A percentile compares a stretch with the other conserved stretches of the same genome.
phyloP scores from a whole-genome alignment of 2,329 filamentous ascomycete genomes.

The Pseudogymnoascus sp. region DNA sequence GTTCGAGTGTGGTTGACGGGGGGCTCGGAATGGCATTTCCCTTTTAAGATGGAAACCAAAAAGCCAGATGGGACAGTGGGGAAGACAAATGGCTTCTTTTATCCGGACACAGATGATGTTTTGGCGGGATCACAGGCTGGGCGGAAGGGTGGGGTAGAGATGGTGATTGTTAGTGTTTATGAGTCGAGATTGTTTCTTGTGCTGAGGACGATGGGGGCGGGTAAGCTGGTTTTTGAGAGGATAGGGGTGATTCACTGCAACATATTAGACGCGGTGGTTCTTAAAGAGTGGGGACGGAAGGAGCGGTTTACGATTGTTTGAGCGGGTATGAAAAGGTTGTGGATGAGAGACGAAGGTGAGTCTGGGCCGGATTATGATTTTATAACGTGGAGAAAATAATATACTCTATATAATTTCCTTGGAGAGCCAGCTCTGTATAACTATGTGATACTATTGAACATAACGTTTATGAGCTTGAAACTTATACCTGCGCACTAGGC shows the following conservation, averaged over 20 bases:
- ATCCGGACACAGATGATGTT: background rate
- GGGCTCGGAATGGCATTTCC: constrained; percentile 2
- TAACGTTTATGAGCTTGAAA: too few species aligned
- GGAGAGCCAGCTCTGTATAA: too few species aligned
- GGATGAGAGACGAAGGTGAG: background rate
- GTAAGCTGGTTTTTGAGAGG: background rate
- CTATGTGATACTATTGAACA: too few species aligned
- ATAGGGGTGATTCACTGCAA: background rate
- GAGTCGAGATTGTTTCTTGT: background rate
- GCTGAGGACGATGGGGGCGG: background rate
- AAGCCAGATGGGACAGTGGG: background rate
- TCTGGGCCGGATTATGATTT: background rate
- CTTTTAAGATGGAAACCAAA: background rate
- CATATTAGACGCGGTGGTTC: background rate
- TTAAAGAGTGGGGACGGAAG: background rate
- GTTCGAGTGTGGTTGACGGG: background rate
- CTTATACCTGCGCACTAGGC: too few species aligned
- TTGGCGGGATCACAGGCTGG: background rate
- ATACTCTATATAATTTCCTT: too few species aligned
- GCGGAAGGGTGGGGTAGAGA: constrained; percentile 8
- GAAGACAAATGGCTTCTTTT: background rate
- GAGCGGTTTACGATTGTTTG: background rate
- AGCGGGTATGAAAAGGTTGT: background rate
- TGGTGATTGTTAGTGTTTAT: background rate
- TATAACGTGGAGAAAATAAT: too few species aligned